Percentiles rank a stretch among this genome's conserved stretches.
Evolutionary conservation across 805 yeast species (phyloP).

Genomic region (Saccharomycodes ludwigii): DNA sequence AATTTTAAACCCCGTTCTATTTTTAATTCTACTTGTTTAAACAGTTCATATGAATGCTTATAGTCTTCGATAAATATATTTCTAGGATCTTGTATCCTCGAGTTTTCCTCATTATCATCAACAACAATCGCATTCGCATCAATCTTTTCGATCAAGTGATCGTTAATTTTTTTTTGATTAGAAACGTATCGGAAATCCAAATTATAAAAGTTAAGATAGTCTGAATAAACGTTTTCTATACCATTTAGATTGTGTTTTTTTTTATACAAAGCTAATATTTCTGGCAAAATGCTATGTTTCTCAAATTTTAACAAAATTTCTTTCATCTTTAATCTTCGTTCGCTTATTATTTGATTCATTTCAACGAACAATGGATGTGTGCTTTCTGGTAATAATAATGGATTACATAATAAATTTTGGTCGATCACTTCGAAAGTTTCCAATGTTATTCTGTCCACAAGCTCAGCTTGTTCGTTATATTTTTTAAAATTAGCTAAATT

Average conservation of each 20-base stretch:
- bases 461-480: slow-evolving; percentile 43
- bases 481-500: slow-evolving; percentile 32
- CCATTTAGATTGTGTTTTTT: slow-evolving; percentile 18
- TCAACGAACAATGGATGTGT: slow-evolving; percentile 25
- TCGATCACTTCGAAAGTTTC: slow-evolving; percentile 37
- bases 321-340: slow-evolving; percentile 21
- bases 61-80: slow-evolving; percentile 17
- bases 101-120: neutral
- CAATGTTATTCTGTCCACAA: slow-evolving; percentile 46
- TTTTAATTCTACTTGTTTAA: slow-evolving; percentile 44
- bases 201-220: slow-evolving; percentile 35
- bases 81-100: slow-evolving; percentile 11
- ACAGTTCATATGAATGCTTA: slow-evolving; percentile 22
- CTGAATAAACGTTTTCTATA: slow-evolving; percentile 30
- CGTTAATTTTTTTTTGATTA: slow-evolving; percentile 27
- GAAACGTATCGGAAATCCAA: slow-evolving; percentile 38
- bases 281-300: slow-evolving; percentile 39
- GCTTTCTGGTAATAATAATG: slow-evolving; percentile 22
- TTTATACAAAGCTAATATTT: slow-evolving; percentile 37
- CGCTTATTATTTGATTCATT: slow-evolving; percentile 24
- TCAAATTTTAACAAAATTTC: slow-evolving; percentile 32
- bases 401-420: slow-evolving; percentile 28
- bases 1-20: slow-evolving; percentile 59
- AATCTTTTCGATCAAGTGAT: slow-evolving; percentile 27
- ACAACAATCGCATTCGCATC: slow-evolving; percentile 24